Percentiles rank a stretch among this genome's conserved stretches.
Conservation (phyloP, 2,329 filamentous ascomycete species). For the Penicillium nordicum region DNA sequence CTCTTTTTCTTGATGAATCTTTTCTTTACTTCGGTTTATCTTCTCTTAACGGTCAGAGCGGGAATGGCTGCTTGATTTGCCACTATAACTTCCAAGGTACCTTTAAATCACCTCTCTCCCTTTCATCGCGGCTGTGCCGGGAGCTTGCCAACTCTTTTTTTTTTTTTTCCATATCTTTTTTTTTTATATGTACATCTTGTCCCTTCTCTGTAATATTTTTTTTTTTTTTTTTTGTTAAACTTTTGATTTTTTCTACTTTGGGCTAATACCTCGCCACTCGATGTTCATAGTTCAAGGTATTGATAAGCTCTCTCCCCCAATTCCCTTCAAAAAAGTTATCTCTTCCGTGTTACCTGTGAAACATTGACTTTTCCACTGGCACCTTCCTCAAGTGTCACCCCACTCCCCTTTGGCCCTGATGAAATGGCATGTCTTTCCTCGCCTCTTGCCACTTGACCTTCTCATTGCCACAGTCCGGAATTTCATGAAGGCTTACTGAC, state of each 20-base stretch:
- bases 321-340: constrained; percentile 5
- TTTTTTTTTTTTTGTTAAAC: background rate
- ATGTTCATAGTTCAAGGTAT: constrained; percentile 5
- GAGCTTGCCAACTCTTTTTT: background rate
- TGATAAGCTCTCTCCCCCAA: constrained; percentile 9
- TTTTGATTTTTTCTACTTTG: background rate
- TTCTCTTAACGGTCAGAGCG: constrained; percentile 8
- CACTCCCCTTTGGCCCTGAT: constrained; percentile 6
- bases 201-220: too few relatives aligned
- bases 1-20: background rate
- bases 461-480: constrained; percentile 11
- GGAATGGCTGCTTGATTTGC: constrained; percentile 8
- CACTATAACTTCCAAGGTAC: constrained; percentile 5
- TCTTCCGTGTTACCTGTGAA: constrained; percentile 23
- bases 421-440: constrained; percentile 7
- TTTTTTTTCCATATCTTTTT: too few relatives aligned
- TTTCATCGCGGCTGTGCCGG: constrained; percentile 1
- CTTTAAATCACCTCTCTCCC: background rate
- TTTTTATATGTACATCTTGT: too few relatives aligned
- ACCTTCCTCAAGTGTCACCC: constrained; percentile 10
- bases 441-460: constrained; percentile 8
- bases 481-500: constrained; percentile 8
- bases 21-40: constrained; percentile 6
- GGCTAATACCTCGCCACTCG: constrained; percentile 1
- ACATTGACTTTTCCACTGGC: constrained; percentile 16